These are phyloP conservation scores for Ophiostoma triangulosporum DNA, from an alignment of 2,329 filamentous ascomycete genomes.

Conservation along the genomic window DNA sequence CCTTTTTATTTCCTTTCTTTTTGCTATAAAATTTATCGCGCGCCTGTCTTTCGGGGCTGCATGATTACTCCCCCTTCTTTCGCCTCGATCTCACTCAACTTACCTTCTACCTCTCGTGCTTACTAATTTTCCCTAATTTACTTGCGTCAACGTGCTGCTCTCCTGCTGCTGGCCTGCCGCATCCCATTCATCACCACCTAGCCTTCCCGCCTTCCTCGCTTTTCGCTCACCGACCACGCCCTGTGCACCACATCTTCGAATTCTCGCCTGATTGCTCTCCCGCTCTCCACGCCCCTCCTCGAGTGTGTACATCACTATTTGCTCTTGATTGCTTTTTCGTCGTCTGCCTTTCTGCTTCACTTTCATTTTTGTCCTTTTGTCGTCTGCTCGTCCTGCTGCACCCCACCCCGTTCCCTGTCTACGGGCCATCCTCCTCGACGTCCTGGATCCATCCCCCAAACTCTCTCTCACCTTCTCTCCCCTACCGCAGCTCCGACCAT, in stretches of 20 bases:
- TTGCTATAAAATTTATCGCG: not conserved
- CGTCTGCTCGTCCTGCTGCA: not conserved
- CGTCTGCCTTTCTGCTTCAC: not conserved
- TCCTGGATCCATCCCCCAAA: not conserved
- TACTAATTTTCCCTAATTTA: not conserved
- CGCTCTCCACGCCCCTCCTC: not conserved
- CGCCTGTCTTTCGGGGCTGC: not conserved
- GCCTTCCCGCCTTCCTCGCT: not conserved
- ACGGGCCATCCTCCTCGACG: slow-evolving; percentile 1
- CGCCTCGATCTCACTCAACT: not conserved
- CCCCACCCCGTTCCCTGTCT: slow-evolving; percentile 1
- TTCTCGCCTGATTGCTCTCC: not conserved
- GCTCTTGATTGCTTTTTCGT: not conserved
- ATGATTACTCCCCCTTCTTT: not conserved
- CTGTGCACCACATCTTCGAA: not conserved
- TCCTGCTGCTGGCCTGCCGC: not conserved
- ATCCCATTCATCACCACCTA: not conserved
- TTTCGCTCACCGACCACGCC: slow-evolving; percentile 1
- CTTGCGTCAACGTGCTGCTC: not conserved
- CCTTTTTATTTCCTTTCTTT: not conserved
- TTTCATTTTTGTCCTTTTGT: not conserved
- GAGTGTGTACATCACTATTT: not conserved
- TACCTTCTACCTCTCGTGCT: not conserved
- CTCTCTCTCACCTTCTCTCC: not conserved
- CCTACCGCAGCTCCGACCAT: too few relatives aligned